These are phyloP conservation scores for Kalmusia sp. DNA, from an alignment of 2,329 filamentous ascomycete species.

Conservation along the genomic window DNA sequence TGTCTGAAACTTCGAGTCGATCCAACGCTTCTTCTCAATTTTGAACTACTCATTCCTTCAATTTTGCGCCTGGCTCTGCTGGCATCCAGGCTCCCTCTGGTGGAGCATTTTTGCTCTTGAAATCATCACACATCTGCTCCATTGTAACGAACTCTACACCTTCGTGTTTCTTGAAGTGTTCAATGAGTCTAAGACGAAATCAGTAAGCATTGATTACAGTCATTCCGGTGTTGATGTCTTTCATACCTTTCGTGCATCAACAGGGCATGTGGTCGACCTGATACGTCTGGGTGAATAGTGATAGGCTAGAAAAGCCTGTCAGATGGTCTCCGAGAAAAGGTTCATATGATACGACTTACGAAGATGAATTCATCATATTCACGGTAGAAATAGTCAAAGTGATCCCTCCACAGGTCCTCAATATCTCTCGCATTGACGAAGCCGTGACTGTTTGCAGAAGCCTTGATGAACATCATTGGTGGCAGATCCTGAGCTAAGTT, in stretches of 20 bases:
- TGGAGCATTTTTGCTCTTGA: conserved; percentile 69
- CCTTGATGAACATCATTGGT: conserved; percentile 77
- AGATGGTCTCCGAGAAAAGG: background rate
- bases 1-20: background rate
- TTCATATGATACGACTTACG: conserved; percentile 5
- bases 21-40: background rate
- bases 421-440: conserved; percentile 64
- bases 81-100: conserved; percentile 68
- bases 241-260: conserved; percentile 73
- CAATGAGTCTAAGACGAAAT: conserved; percentile 61
- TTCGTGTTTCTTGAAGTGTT: conserved; percentile 70
- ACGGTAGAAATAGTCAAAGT: conserved; percentile 77
- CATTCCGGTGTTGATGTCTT: conserved; percentile 20
- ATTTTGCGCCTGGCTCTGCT: conserved; percentile 59
- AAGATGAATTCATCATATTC: conserved; percentile 81
- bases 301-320: conserved; percentile 57
- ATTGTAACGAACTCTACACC: conserved; percentile 73
- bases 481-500: conserved; percentile 53
- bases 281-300: conserved; percentile 73
- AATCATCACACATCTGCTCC: conserved; percentile 75
- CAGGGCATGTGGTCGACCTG: conserved; percentile 72
- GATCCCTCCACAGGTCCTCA: conserved; percentile 70
- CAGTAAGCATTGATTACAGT: background rate
- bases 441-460: conserved; percentile 69
- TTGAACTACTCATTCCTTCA: conserved; percentile 49